A percentile compares a stretch with the other conserved stretches of the same genome.
Conservation (phyloP, 331 rosid genomes). For the Malus hybrid region DNA sequence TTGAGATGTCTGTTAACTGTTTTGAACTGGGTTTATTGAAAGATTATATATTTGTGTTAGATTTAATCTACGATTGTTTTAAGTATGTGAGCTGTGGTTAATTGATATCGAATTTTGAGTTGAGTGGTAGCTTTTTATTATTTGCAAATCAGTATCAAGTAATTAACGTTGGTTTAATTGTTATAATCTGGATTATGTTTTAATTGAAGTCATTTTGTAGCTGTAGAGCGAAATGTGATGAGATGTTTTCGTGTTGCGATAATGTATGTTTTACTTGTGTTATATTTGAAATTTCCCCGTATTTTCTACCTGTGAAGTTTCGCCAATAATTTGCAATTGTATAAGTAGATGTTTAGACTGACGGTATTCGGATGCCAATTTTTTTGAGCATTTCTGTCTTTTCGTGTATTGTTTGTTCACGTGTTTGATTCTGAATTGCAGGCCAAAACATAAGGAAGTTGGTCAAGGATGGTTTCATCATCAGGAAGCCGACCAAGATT, state of each 20-base stretch:
- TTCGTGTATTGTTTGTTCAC: background rate
- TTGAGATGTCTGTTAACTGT: background rate
- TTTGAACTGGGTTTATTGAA: background rate
- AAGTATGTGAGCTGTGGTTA: background rate
- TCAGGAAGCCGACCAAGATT: slow-evolving; percentile 95
- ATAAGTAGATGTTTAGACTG: background rate
- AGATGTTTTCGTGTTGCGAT: background rate
- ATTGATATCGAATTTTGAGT: background rate
- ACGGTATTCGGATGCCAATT: background rate
- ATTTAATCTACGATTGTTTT: background rate
- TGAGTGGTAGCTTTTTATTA: background rate
- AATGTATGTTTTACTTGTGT: background rate
- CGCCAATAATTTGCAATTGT: background rate
- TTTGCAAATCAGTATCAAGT: too few species aligned
- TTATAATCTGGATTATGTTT: background rate
- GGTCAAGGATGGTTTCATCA: slow-evolving; percentile 95
- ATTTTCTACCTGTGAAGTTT: background rate
- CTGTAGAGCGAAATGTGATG: background rate
- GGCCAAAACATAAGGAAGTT: slow-evolving; percentile 92
- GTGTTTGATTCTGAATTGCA: slow-evolving; percentile 16
- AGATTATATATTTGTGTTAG: background rate
- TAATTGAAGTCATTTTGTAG: background rate
- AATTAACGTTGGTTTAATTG: background rate
- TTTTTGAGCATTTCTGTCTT: background rate
- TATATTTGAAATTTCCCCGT: background rate